Percentiles rank a stretch among this genome's conserved stretches.
These are phyloP conservation scores for Mortierella polycephala DNA, from an alignment of 371 early-diverging fungal species.

Conservation along the genomic window DNA sequence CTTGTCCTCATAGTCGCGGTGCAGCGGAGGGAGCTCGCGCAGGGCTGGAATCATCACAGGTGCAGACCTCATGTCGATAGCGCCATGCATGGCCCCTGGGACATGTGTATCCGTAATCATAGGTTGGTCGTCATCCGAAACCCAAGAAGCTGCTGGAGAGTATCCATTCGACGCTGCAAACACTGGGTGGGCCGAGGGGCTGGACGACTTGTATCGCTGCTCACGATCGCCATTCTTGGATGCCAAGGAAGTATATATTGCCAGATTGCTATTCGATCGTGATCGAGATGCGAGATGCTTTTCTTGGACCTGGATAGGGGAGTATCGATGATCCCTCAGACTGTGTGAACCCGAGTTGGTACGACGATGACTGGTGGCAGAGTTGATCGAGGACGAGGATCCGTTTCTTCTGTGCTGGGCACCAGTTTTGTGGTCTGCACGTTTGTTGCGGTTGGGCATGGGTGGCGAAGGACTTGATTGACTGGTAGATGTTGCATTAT, in stretches of 20 bases:
- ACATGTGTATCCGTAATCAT: slow-evolving; percentile 3
- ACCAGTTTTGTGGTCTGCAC: slow-evolving; percentile 31
- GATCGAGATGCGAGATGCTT: slow-evolving; percentile 41
- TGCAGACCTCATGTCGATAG: not conserved
- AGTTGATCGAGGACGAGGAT: slow-evolving; percentile 37
- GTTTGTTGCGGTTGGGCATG: slow-evolving; percentile 53
- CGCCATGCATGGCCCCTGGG: slow-evolving; percentile 7
- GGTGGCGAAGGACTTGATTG: slow-evolving; percentile 54
- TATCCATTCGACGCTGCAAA: slow-evolving; percentile 30
- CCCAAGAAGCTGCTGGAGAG: slow-evolving; percentile 42
- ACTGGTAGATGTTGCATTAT: slow-evolving; percentile 5
- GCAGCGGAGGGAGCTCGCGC: slow-evolving; percentile 34
- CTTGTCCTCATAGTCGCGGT: slow-evolving; percentile 18
- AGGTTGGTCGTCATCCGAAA: slow-evolving; percentile 44
- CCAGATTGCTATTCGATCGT: slow-evolving; percentile 49
- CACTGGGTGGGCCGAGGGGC: slow-evolving; percentile 19
- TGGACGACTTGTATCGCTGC: slow-evolving; percentile 41
- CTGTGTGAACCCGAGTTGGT: slow-evolving; percentile 44
- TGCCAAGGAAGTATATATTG: slow-evolving; percentile 16
- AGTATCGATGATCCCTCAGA: slow-evolving; percentile 50
- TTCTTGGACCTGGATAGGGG: slow-evolving; percentile 43
- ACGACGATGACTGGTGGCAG: slow-evolving; percentile 32
- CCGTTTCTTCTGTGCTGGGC: slow-evolving; percentile 37
- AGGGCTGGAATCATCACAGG: slow-evolving; percentile 28
- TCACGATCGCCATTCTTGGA: slow-evolving; percentile 20